phyloP scores from a whole-genome alignment of 257 asterid species.

The Solanum lycopersicoides region DNA sequence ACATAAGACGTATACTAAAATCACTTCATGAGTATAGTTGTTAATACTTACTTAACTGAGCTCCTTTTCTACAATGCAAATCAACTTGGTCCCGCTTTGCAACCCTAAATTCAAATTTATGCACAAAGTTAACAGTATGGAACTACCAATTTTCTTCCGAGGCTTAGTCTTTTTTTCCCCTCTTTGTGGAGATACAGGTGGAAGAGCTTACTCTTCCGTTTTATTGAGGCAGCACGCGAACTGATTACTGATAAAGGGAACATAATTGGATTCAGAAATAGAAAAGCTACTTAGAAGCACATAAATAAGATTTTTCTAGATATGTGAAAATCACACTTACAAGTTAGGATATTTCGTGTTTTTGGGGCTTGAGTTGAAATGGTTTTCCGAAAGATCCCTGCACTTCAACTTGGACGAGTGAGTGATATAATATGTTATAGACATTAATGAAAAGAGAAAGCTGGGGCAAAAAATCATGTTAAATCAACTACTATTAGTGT shows the following conservation, averaged over 20 bases:
- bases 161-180: not conserved
- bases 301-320: not conserved
- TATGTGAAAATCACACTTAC: not conserved
- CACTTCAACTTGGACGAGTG: not conserved
- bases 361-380: not conserved
- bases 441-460: not conserved
- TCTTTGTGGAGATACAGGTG: not conserved
- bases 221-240: not conserved
- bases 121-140: not conserved
- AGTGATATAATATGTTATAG: not conserved
- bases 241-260: not conserved
- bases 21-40: not conserved
- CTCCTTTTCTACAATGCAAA: not conserved
- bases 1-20: not conserved
- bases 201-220: not conserved
- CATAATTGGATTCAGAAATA: not conserved
- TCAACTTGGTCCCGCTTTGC: not conserved
- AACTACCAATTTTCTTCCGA: not conserved
- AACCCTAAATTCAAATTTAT: not conserved
- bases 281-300: not conserved
- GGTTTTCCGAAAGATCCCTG: slow-evolving; percentile 16
- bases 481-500: not conserved
- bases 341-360: not conserved
- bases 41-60: not conserved
- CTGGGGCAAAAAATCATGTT: not conserved